Conservation (phyloP, 495 filamentous ascomycete species). For the Glarea lozoyensis region DNA sequence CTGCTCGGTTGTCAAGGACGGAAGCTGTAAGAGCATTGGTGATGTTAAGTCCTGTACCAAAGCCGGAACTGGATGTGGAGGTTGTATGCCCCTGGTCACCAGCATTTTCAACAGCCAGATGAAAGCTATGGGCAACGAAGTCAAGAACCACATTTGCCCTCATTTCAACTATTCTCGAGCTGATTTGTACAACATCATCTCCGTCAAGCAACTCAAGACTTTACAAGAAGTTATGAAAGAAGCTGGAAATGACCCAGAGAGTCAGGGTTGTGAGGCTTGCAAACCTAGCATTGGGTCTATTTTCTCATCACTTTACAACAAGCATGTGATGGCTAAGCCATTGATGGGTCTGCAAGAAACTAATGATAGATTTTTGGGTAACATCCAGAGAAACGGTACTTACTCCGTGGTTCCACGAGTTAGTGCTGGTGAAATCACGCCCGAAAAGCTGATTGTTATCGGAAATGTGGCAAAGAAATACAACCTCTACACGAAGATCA, state of each 20-base stretch:
- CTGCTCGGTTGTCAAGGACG: constrained; percentile 63
- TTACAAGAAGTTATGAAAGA: constrained; percentile 76
- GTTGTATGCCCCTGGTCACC: constrained; percentile 87
- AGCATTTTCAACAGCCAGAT: constrained; percentile 92
- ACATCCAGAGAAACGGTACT: constrained; percentile 91
- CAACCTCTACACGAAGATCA: constrained; percentile 88
- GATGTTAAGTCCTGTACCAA: constrained; percentile 93
- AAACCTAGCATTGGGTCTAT: constrained; percentile 85
- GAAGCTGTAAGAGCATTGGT: constrained; percentile 70
- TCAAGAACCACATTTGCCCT: constrained; percentile 79
- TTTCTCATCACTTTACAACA: constrained; percentile 76
- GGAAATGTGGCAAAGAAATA: constrained; percentile 87
- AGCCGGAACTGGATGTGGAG: constrained; percentile 88
- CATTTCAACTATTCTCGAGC: constrained; percentile 84
- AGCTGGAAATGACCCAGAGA: constrained; percentile 63
- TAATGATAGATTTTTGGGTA: constrained; percentile 87
- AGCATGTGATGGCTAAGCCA: constrained; percentile 69
- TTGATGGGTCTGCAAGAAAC: constrained; percentile 85
- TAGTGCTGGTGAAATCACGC: constrained; percentile 81
- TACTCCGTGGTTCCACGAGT: constrained; percentile 87
- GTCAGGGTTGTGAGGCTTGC: constrained; percentile 85
- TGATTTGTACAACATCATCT: constrained; percentile 86
- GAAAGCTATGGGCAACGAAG: constrained; percentile 81
- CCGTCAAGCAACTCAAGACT: constrained; percentile 68
- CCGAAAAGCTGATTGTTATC: constrained; percentile 83